These are phyloP conservation scores for Candida insectorum DNA, from an alignment of 805 yeast species.

Conservation along the genomic window DNA sequence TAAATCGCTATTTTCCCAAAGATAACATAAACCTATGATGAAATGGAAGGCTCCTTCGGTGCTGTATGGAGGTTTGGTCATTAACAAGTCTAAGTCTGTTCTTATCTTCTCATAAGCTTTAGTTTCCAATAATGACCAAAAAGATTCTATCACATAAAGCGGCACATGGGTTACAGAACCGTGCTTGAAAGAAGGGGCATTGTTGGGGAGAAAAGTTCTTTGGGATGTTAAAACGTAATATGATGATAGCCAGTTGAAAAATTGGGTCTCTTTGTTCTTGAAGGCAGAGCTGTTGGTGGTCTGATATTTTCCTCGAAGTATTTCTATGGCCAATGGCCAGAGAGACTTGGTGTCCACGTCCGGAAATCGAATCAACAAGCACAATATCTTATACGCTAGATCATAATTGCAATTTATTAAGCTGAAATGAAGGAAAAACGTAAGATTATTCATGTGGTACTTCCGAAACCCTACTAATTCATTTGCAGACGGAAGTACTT, in stretches of 20 bases:
- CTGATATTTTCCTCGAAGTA: conserved; percentile 27
- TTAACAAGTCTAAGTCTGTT: conserved; percentile 32
- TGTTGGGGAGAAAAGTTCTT: conserved; percentile 7
- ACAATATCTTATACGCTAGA: conserved; percentile 50
- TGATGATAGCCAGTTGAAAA: conserved; percentile 36
- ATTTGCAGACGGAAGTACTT: conserved; percentile 1
- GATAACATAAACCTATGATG: conserved; percentile 27
- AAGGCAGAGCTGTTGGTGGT: conserved; percentile 1
- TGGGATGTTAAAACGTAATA: conserved; percentile 17
- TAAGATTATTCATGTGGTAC: conserved; percentile 34
- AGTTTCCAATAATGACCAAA: conserved; percentile 41
- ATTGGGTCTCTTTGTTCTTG: conserved; percentile 18
- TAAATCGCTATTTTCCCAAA: conserved; percentile 22
- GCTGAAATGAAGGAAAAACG: conserved; percentile 46
- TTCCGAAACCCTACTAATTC: conserved; percentile 1
- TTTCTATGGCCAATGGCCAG: conserved; percentile 65
- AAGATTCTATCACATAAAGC: conserved; percentile 33
- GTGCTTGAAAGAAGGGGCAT: conserved; percentile 37
- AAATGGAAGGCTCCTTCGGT: conserved; percentile 40
- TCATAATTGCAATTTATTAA: conserved; percentile 52
- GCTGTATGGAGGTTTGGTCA: conserved; percentile 41
- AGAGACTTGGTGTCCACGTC: conserved; percentile 50
- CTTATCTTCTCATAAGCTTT: conserved; percentile 32
- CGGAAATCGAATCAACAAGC: conserved; percentile 46
- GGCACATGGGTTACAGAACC: conserved; percentile 42